Base-by-base conservation (phyloP, 2,329 filamentous ascomycete species). In the Phialocephala subalpina region DNA sequence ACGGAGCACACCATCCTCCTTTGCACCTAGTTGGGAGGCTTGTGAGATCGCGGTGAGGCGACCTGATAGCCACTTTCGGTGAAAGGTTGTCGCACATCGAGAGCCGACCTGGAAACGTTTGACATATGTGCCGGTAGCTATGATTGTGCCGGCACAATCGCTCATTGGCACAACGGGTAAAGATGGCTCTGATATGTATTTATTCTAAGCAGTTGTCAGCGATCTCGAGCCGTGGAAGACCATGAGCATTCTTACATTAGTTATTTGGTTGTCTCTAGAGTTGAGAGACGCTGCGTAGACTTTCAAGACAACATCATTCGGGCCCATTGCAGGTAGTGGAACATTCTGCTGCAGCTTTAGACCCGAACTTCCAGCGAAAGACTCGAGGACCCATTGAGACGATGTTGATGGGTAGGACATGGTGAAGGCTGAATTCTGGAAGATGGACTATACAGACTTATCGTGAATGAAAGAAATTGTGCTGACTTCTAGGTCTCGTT, bases 351-450 rank as follows among this genome's bases (percentile, higher is more conserved):
- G 45, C 5, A 49, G 45, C n/a, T 18, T 20, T 20, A 49, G 18
- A 25, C 45, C 45, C 18, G 45, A 25, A 49, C 11, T 11, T 9
- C 45, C 45, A 20, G 18, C 12, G 45, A 49, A 49, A 12, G 45
- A 49, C 22, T 20, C 20, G 18, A 49, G 20, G 45, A 49, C 12
- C 45, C 45, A 49, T 49, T 49, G 45, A 22, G 45, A 49, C 22
- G 45, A 22, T 49, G 45, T 49, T 20, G 45, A 4, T 49, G 45
- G 45, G 20, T 49, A 22, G 18, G 45, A 49, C 45, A 49, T 49
- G 45, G 20, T 49, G 18, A 12, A 42, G 29, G 29, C 29, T 33
- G 29, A 33, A 33, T 4, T 9, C 9, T 33, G 29, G 9, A 5
- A 4, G 9, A 5, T 9, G 29, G 9, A 33, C 4, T 33, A 33